These are phyloP conservation scores for Calonectria crousiana DNA, from an alignment of 2,329 filamentous ascomycete species.

Conservation along the genomic window DNA sequence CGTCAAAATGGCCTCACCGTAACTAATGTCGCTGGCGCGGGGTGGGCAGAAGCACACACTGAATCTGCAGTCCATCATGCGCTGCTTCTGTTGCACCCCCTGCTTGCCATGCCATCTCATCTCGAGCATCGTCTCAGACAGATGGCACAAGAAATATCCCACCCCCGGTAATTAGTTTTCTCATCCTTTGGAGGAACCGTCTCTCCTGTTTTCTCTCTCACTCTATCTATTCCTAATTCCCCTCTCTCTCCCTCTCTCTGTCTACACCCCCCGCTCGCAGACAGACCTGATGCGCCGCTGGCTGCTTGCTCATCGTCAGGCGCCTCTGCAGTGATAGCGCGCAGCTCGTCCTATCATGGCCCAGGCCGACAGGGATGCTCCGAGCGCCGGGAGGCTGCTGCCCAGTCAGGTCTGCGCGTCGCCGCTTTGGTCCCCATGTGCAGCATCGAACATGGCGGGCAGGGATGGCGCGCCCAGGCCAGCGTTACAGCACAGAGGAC, in stretches of 20 bases:
- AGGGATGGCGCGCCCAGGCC: constrained; percentile 9
- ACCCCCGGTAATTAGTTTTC: background rate
- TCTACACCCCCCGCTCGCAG: constrained; percentile 1
- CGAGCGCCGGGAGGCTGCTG: background rate
- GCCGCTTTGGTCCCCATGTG: constrained; percentile 8
- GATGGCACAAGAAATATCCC: background rate
- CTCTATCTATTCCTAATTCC: background rate
- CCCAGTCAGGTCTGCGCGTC: background rate
- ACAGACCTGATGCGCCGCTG: background rate
- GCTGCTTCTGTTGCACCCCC: background rate
- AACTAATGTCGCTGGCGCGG: constrained; percentile 6
- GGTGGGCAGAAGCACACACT: background rate
- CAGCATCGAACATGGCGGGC: constrained; percentile 3
- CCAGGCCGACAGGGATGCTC: background rate
- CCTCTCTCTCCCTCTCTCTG: too few relatives aligned
- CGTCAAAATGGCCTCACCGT: constrained; percentile 40
- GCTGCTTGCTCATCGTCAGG: constrained; percentile 33
- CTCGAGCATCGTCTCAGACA: background rate
- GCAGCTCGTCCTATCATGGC: background rate
- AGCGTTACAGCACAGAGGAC: background rate
- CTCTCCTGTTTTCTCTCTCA: background rate
- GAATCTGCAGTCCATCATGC: background rate
- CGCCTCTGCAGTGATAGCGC: constrained; percentile 41
- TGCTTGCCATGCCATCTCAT: constrained; percentile 4
- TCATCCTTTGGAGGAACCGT: background rate